These are phyloP conservation scores for Glycine soja DNA, from an alignment of 306 rosid genomes.

Conservation along the genomic window DNA sequence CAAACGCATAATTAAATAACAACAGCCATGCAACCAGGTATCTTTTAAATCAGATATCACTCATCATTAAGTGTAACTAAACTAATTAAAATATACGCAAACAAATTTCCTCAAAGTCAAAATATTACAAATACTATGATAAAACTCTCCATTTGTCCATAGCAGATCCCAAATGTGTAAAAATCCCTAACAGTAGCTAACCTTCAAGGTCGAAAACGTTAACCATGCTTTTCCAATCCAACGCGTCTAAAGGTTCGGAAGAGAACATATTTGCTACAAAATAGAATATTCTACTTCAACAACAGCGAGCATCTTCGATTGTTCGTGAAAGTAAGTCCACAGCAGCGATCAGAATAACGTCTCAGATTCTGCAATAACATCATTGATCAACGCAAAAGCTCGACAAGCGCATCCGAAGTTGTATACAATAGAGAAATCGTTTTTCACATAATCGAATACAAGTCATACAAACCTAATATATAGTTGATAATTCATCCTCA, in stretches of 20 bases:
- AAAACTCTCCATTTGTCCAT: constrained; percentile 2
- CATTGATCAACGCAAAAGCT: constrained; percentile 3
- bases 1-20: neutral
- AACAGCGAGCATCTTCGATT: constrained; percentile 17
- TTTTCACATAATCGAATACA: constrained; percentile 8
- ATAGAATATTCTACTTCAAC: constrained; percentile 27
- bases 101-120: neutral
- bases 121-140: neutral
- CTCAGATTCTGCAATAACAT: constrained; percentile 33
- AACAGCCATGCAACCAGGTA: neutral
- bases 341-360: constrained; percentile 15
- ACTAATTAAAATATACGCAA: neutral
- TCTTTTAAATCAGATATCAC: neutral
- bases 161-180: constrained; percentile 16
- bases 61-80: neutral
- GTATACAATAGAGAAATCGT: neutral
- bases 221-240: constrained; percentile 35
- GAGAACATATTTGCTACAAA: constrained; percentile 18
- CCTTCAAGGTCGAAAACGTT: constrained; percentile 34
- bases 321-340: neutral
- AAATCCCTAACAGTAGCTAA: neutral
- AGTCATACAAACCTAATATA: constrained; percentile 29
- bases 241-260: neutral
- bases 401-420: neutral
- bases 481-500: neutral